These are phyloP conservation scores for Coemansia sp. DNA, from an alignment of 192 early-diverging fungal genomes.

Conservation along the genomic window DNA sequence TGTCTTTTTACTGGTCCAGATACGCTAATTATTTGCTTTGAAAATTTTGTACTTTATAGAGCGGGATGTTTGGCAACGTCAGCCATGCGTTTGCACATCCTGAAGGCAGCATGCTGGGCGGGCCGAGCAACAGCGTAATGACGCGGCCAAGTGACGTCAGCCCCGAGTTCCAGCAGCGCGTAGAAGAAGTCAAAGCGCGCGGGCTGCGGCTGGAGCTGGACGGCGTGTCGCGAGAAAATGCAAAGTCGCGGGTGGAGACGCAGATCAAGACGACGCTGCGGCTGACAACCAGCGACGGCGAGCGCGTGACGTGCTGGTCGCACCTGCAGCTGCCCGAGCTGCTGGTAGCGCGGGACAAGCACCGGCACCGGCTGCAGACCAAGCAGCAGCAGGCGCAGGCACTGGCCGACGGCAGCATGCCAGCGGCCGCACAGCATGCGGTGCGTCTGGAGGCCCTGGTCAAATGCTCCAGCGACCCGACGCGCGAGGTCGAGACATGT, in stretches of 20 bases:
- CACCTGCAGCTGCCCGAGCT: constrained; percentile 81
- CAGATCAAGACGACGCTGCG: constrained; percentile 91
- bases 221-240: constrained; percentile 52
- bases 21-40: no score
- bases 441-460: constrained; percentile 78
- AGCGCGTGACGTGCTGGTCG: constrained; percentile 73
- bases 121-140: constrained; percentile 13
- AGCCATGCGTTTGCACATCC: constrained; percentile 1
- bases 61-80: constrained; percentile 20
- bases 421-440: constrained; percentile 51
- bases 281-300: constrained; percentile 66
- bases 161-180: constrained; percentile 30
- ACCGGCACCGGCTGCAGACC: constrained; percentile 53
- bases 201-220: constrained; percentile 44
- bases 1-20: no score
- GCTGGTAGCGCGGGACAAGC: constrained; percentile 78
- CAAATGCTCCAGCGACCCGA: constrained; percentile 78
- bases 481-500: constrained; percentile 76
- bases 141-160: constrained; percentile 10
- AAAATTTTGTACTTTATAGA: constrained; percentile 15
- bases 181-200: constrained; percentile 36
- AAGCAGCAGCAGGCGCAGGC: constrained; percentile 15
- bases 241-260: constrained; percentile 91
- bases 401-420: constrained; percentile 39
- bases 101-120: constrained; percentile 19